Percentiles rank a stretch among this genome's conserved stretches.
These are phyloP conservation scores for Corynespora cassiicola DNA, from an alignment of 2,329 filamentous ascomycete genomes.

Conservation along the genomic window DNA sequence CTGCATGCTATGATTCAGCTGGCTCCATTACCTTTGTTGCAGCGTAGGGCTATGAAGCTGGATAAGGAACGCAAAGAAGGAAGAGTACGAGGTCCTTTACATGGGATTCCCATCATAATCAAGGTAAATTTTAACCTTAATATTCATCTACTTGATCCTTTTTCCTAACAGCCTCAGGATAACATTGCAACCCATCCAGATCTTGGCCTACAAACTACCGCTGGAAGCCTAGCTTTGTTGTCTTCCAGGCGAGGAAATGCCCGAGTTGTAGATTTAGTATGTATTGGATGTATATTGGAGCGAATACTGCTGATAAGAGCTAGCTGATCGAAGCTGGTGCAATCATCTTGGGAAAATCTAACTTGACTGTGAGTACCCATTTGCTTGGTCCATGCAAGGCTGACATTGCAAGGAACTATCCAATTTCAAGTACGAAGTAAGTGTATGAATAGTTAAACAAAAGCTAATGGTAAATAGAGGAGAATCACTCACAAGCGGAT, in stretches of 20 bases:
- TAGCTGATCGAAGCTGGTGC: conserved; percentile 31
- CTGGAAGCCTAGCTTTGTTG: conserved; percentile 30
- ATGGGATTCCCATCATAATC: conserved; percentile 45
- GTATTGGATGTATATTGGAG: neutral
- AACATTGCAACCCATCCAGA: conserved; percentile 27
- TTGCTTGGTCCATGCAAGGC: neutral
- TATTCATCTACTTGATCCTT: no score
- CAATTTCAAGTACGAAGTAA: no score
- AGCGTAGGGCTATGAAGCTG: conserved; percentile 31
- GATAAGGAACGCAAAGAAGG: conserved; percentile 36
- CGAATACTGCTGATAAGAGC: neutral
- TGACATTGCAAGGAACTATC: no score
- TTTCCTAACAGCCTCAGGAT: no score
- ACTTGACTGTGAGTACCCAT: conserved; percentile 25
- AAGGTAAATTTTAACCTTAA: no score
- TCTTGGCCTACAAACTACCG: conserved; percentile 35
- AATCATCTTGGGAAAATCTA: conserved; percentile 42
- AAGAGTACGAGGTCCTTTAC: conserved; percentile 29
- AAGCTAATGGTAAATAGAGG: conserved; percentile 27
- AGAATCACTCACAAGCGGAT: conserved; percentile 31
- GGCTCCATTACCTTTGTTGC: conserved; percentile 26
- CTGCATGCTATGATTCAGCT: conserved; percentile 33
- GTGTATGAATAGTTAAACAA: no score
- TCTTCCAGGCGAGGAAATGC: conserved; percentile 22
- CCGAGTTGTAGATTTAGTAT: conserved; percentile 24